Conservation (phyloP, 2,329 filamentous ascomycete genomes). For the Aurifilum marmelostoma region DNA sequence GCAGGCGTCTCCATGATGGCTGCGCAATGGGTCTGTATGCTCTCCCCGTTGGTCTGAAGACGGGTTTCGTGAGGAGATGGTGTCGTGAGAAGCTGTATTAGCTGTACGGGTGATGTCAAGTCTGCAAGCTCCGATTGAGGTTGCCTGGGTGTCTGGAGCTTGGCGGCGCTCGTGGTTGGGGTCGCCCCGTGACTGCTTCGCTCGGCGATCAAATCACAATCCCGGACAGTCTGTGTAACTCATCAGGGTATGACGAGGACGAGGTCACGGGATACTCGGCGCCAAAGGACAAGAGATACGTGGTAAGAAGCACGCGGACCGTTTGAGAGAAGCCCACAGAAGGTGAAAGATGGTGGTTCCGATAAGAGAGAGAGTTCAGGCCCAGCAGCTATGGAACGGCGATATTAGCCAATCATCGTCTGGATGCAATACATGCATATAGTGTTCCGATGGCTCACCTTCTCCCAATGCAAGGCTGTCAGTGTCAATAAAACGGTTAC, state of each 20-base stretch:
- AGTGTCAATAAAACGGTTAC: background rate
- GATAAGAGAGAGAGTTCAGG: background rate
- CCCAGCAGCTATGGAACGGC: background rate
- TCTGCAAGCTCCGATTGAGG: background rate
- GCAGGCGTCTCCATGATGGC: conserved; percentile 64
- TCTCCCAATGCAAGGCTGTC: background rate
- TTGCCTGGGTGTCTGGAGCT: conserved; percentile 14
- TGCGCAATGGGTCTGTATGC: conserved; percentile 30
- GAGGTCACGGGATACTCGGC: background rate
- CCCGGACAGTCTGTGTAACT: conserved; percentile 6
- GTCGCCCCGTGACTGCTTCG: conserved; percentile 6
- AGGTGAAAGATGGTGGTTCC: background rate
- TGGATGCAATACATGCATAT: background rate
- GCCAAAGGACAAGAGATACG: too few relatives aligned
- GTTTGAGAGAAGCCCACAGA: background rate
- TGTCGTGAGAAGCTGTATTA: background rate
- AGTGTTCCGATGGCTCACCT: background rate
- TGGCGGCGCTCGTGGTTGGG: background rate
- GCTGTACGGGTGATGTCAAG: background rate
- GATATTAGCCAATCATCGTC: background rate
- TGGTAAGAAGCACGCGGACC: background rate
- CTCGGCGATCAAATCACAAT: conserved; percentile 4
- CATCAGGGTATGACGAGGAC: conserved; percentile 12
- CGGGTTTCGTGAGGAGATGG: too few relatives aligned
- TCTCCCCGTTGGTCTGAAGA: background rate